A percentile compares a stretch with the other conserved stretches of the same genome.
Evolutionary conservation across 352 stramenopile genomes (phyloP).

Genomic region (Aphanomyces invadans): DNA sequence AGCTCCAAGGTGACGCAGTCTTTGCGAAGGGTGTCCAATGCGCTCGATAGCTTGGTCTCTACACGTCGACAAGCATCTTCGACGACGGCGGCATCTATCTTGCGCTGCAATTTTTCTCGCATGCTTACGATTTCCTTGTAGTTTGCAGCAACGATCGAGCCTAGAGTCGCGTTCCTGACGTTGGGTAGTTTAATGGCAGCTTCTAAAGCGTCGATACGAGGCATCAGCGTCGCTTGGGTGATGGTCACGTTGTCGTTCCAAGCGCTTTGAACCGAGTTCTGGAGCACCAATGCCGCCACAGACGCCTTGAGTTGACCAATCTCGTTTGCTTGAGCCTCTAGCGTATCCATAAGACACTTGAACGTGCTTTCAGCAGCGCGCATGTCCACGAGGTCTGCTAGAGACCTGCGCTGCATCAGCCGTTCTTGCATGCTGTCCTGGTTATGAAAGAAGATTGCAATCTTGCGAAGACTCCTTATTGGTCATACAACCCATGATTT

Average conservation of each 20-base stretch:
- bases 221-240: not conserved
- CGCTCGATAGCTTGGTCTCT: not conserved
- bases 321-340: not conserved
- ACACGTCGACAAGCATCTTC: not conserved
- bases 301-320: not conserved
- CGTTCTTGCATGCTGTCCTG: no score
- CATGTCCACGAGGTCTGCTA: slow-evolving; percentile 7
- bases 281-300: not conserved
- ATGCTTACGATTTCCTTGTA: slow-evolving; percentile 13
- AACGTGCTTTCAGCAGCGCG: slow-evolving; percentile 4
- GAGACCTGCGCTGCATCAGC: not conserved
- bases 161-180: not conserved
- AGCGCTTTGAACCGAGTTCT: not conserved
- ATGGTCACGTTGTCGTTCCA: not conserved
- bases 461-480: not conserved
- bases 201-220: not conserved
- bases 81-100: not conserved
- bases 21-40: not conserved
- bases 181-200: not conserved
- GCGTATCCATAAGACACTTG: not conserved
- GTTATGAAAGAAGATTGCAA: no score
- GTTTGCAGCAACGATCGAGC: not conserved
- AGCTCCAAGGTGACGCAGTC: slow-evolving; percentile 4
- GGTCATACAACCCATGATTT: not conserved
- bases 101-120: not conserved